Base-by-base conservation (phyloP, 2,329 filamentous ascomycete species). In the Geosmithia putterillii region DNA sequence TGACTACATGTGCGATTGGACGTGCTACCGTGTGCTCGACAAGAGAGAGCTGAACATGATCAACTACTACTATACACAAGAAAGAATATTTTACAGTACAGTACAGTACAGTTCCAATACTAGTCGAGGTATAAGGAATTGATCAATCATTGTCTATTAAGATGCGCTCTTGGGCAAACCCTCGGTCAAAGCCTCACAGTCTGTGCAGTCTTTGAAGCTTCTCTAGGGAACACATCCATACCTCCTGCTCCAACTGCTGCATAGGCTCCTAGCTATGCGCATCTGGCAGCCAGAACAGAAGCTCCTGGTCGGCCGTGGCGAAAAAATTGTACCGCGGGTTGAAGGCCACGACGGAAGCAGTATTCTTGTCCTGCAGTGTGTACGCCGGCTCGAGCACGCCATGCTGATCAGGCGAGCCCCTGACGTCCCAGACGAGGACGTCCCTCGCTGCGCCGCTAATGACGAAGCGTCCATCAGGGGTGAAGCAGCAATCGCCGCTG, bases 261-360 rank as follows among this genome's bases (percentile, higher is more conserved):
- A n/a, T n/a, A n/a, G n/a, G n/a, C 10, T 7, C 15, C 41, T 61
- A 76, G 7, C 65, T 63, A 52, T 75, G 69, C 38, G 78, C 74
- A 57, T 87, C 83, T 1, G 84, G 84, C 32, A 86, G 61, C 83
- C 84, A 89, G 52, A 89, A 86, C 18, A 86, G 64, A 47, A 87
- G 67, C 43, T 95, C 88, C 55, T 83, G 83, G 53, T 96, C 89
- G 3, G 87, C 92, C 38, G 83, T 92, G 8, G 87, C 89, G 51
- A 96, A 74, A 67, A 95, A 81, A 61, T 96, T 95, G 62, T 83
- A 92, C 41, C 89, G 75, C 21, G 89, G 92, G 57, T 95, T 96
- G 59, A 88, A 92, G 19, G 84, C 86, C 37, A 95, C 71, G 12
- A 94, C 74, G 1, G 83, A 83, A 4, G 78, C 78, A 63, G 77